phyloP scores from a whole-genome alignment of 2,329 filamentous ascomycete genomes.

The Exutisphaerella laricina region DNA sequence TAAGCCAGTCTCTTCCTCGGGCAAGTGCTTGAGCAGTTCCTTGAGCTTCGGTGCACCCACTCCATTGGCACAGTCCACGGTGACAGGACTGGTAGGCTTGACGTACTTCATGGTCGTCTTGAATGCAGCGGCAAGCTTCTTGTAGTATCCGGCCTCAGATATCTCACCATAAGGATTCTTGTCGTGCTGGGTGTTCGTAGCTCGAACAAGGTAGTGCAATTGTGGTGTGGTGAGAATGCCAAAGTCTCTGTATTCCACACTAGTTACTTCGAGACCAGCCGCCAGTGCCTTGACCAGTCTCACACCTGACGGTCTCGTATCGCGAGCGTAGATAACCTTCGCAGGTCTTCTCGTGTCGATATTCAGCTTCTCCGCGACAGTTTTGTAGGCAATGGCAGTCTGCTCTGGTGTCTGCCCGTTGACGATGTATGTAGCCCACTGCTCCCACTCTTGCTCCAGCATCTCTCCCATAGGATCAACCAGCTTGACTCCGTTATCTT shows the following conservation, averaged over 20 bases:
- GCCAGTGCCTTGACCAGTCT: constrained; percentile 72
- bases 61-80: constrained; percentile 93
- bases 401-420: constrained; percentile 73
- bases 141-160: constrained; percentile 88
- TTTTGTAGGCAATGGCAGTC: constrained; percentile 69
- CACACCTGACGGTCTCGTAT: constrained; percentile 88
- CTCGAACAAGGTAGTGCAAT: constrained; percentile 91
- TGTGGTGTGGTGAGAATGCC: constrained; percentile 95
- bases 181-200: constrained; percentile 86
- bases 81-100: constrained; percentile 67
- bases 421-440: constrained; percentile 78
- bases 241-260: constrained; percentile 72
- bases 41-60: constrained; percentile 87
- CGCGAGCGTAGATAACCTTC: constrained; percentile 81
- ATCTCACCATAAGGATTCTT: constrained; percentile 81
- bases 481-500: constrained; percentile 90
- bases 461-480: constrained; percentile 98
- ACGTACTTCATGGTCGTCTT: constrained; percentile 72
- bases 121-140: constrained; percentile 83
- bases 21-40: constrained; percentile 79
- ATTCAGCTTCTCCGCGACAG: constrained; percentile 68
- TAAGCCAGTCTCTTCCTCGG: constrained; percentile 57
- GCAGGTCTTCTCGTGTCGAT: constrained; percentile 64
- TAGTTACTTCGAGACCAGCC: constrained; percentile 71
- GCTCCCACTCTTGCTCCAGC: constrained; percentile 90